These are phyloP conservation scores for Tuber umbilicatum DNA, from an alignment of 495 filamentous ascomycete species.

Conservation along the genomic window DNA sequence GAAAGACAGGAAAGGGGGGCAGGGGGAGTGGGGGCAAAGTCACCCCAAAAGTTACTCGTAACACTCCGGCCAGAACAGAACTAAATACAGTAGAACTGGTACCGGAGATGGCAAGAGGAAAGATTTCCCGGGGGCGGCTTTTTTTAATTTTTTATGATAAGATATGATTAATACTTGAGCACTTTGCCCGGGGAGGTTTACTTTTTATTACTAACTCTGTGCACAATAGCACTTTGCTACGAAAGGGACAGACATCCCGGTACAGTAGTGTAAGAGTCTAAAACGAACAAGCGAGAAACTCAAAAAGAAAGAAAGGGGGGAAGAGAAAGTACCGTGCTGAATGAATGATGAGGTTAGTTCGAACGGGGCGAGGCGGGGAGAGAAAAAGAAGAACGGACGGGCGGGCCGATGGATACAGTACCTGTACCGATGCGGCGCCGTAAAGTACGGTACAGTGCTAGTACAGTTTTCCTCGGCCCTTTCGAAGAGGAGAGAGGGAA, in stretches of 20 bases:
- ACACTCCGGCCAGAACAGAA: not conserved
- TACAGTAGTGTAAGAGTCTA: not conserved
- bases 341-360: not conserved
- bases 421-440: not conserved
- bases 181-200: not conserved
- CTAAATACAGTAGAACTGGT: too few relatives aligned
- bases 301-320: not conserved
- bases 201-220: not conserved
- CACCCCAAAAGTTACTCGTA: too few relatives aligned
- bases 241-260: not conserved
- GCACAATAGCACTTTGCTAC: not conserved
- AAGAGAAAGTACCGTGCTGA: not conserved
- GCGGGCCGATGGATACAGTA: not conserved
- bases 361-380: not conserved
- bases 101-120: not conserved
- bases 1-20: not conserved
- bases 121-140: conserved; percentile 3
- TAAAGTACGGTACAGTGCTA: too few relatives aligned
- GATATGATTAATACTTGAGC: too few relatives aligned
- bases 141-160: not conserved
- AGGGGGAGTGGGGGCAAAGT: too few relatives aligned
- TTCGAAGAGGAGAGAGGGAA: too few relatives aligned
- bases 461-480: too few relatives aligned
- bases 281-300: conserved; percentile 2
- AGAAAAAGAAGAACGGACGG: not conserved